phyloP scores from a whole-genome alignment of 208 protist species.

The Borovskyia barvae region DNA sequence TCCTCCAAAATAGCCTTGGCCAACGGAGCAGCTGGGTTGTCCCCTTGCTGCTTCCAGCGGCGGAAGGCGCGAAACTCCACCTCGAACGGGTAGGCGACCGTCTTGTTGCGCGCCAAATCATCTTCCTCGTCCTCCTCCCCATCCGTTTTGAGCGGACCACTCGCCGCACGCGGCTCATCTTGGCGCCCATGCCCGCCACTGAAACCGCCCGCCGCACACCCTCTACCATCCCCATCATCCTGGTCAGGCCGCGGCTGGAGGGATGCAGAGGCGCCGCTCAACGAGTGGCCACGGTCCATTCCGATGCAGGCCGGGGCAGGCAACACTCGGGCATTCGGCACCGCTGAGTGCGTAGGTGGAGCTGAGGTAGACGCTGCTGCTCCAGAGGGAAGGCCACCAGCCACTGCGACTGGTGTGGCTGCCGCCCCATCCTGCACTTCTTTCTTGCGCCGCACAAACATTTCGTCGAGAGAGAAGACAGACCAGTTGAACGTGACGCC shows the following conservation, averaged over 20 bases:
- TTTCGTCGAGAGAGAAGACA: slow-evolving; percentile 85
- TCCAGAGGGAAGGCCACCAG: not conserved
- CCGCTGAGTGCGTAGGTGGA: not conserved
- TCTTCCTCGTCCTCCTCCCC: slow-evolving; percentile 15
- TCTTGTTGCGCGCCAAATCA: slow-evolving; percentile 63
- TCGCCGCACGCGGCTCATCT: not conserved
- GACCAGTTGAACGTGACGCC: slow-evolving; percentile 82
- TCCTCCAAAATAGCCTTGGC: slow-evolving; percentile 82
- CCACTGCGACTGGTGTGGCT: not conserved
- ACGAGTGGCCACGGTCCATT: not conserved
- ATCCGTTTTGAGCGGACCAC: not conserved
- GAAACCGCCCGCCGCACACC: no score
- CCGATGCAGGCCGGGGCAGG: not conserved
- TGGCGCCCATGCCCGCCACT: not conserved
- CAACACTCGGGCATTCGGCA: not conserved
- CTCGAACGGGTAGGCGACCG: slow-evolving; percentile 84
- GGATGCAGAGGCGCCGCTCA: no score
- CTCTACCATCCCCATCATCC: no score
- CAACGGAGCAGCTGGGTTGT: slow-evolving; percentile 67
- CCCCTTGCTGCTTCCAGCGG: slow-evolving; percentile 74
- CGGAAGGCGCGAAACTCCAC: slow-evolving; percentile 77
- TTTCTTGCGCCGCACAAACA: slow-evolving; percentile 23
- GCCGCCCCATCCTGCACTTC: slow-evolving; percentile 7
- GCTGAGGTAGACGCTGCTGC: not conserved
- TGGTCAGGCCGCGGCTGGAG: no score